These are phyloP conservation scores for Hypoxylon sp. DNA, from an alignment of 2,329 filamentous ascomycete genomes.

Conservation along the genomic window DNA sequence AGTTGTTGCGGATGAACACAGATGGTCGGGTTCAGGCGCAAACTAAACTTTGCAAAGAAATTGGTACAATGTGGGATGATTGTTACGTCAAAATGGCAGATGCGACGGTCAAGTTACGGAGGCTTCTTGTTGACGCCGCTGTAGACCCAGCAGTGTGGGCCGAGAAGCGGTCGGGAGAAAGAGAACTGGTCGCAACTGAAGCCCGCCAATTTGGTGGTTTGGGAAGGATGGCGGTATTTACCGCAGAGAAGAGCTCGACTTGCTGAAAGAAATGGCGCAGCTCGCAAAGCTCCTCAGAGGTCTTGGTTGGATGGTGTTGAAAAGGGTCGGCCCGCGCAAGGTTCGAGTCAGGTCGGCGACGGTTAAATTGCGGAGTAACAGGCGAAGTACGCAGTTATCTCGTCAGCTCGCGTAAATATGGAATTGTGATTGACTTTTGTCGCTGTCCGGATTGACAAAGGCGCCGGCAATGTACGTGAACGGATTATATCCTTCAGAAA, in stretches of 20 bases:
- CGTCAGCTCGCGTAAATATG: not conserved
- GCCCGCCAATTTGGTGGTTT: constrained; percentile 93
- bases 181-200: constrained; percentile 76
- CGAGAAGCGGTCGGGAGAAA: constrained; percentile 88
- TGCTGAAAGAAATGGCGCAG: constrained; percentile 46
- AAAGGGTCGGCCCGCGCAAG: constrained; percentile 5
- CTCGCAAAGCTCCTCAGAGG: constrained; percentile 25
- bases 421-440: constrained; percentile 17
- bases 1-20: constrained; percentile 20
- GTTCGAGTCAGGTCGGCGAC: constrained; percentile 1
- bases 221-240: constrained; percentile 42
- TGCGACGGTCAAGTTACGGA: constrained; percentile 79
- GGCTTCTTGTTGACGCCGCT: constrained; percentile 97
- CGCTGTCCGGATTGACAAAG: constrained; percentile 22
- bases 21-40: constrained; percentile 9
- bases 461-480: constrained; percentile 14
- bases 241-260: constrained; percentile 42
- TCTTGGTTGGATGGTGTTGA: constrained; percentile 17
- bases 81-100: constrained; percentile 49
- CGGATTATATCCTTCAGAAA: not conserved
- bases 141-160: constrained; percentile 93
- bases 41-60: constrained; percentile 16
- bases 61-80: constrained; percentile 26
- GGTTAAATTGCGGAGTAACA: constrained; percentile 9
- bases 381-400: constrained; percentile 5